Conservation (phyloP, 148 eudicot species). For the Talinum fruticosum region DNA sequence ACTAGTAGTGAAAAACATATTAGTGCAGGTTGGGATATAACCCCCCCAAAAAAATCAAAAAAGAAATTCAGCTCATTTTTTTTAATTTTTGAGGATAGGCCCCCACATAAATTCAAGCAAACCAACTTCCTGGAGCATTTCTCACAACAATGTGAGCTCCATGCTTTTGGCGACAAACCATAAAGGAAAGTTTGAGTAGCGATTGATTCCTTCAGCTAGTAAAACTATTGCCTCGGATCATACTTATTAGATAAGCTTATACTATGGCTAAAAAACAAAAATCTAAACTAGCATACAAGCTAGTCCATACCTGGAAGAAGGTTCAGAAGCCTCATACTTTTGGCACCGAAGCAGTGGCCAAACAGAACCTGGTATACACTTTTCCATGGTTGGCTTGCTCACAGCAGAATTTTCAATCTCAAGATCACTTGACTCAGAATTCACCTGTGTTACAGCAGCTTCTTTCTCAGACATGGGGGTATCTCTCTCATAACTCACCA, state of each 20-base stretch:
- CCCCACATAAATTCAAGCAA: neutral
- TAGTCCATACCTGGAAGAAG: conserved; percentile 68
- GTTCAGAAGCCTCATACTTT: conserved; percentile 76
- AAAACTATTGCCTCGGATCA: neutral
- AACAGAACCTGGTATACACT: conserved; percentile 53
- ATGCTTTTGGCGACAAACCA: neutral
- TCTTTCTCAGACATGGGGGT: conserved; percentile 40
- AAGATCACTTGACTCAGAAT: conserved; percentile 32
- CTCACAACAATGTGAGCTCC: neutral
- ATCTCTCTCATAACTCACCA: conserved; percentile 41
- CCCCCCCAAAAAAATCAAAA: neutral
- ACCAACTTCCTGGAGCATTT: neutral
- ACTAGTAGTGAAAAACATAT: neutral
- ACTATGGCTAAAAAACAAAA: neutral
- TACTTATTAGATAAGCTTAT: neutral
- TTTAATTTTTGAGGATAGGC: neutral
- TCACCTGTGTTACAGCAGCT: conserved; percentile 24
- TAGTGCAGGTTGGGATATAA: too few relatives aligned
- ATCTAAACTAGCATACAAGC: conserved; percentile 7
- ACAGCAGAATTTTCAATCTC: conserved; percentile 25
- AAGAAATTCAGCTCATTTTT: neutral
- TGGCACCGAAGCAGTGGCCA: conserved; percentile 60
- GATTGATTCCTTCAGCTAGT: neutral
- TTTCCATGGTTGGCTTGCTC: conserved; percentile 47
- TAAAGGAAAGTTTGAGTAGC: neutral